phyloP scores from a whole-genome alignment of 768 basidiomycete species.

The Pleurotus giganteus region DNA sequence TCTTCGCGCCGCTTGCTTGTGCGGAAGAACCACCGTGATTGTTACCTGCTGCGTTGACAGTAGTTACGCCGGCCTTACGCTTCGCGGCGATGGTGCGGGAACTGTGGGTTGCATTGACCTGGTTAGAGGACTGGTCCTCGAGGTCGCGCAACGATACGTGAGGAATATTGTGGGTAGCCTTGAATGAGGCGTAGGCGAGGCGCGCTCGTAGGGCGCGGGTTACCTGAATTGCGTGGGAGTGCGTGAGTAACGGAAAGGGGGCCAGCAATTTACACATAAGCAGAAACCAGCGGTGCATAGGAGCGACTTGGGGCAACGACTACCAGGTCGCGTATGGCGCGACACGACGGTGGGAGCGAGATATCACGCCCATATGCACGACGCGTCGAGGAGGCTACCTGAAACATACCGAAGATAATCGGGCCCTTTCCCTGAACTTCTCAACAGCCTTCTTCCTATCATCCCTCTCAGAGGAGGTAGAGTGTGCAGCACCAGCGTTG shows the following conservation, averaged over 20 bases:
- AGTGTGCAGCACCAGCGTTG: constrained; percentile 29
- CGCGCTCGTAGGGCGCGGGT: constrained; percentile 79
- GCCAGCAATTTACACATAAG: background rate
- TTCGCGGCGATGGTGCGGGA: constrained; percentile 58
- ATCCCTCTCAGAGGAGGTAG: constrained; percentile 51
- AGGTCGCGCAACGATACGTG: constrained; percentile 67
- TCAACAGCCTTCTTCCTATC: constrained; percentile 65
- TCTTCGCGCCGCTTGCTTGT: constrained; percentile 39
- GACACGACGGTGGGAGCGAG: constrained; percentile 10
- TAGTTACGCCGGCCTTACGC: constrained; percentile 41
- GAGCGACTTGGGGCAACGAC: background rate
- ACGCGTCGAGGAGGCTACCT: constrained; percentile 46
- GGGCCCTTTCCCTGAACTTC: constrained; percentile 77
- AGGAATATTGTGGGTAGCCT: constrained; percentile 72
- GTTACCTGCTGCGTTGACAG: constrained; percentile 32
- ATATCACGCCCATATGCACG: constrained; percentile 25
- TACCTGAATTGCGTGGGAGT: constrained; percentile 49
- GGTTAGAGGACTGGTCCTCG: constrained; percentile 54
- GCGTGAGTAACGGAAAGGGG: constrained; percentile 26
- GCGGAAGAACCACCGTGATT: constrained; percentile 53
- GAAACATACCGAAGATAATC: constrained; percentile 72
- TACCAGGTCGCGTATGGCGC: background rate
- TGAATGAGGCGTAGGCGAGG: constrained; percentile 81
- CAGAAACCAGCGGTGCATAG: constrained; percentile 17
- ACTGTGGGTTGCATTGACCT: constrained; percentile 39